Conservation (phyloP, 371 early-diverging fungal species). For the Entomophthora muscae region DNA sequence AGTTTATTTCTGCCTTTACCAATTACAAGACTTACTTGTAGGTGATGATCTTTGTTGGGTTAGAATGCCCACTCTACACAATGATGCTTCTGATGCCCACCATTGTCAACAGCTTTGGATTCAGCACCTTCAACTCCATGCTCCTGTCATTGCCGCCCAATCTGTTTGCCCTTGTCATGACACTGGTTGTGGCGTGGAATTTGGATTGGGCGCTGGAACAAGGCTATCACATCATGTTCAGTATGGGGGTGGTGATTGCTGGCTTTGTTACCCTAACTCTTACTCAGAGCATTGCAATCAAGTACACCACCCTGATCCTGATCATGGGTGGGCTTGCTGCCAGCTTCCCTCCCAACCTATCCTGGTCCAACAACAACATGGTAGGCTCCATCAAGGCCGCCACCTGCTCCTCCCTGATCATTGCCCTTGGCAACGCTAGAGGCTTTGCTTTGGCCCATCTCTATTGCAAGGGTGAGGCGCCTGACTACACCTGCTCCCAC, state of each 20-base stretch:
- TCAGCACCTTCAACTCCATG: constrained; percentile 19
- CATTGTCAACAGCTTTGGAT: constrained; percentile 25
- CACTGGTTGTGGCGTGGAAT: constrained; percentile 31
- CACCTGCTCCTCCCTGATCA: not conserved
- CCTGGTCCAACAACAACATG: not conserved
- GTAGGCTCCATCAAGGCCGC: not conserved
- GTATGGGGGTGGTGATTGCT: constrained; percentile 30
- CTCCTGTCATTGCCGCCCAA: constrained; percentile 28
- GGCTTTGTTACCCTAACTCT: constrained; percentile 41
- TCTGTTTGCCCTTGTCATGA: constrained; percentile 28
- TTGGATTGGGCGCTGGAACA: constrained; percentile 41
- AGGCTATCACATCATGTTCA: constrained; percentile 35
- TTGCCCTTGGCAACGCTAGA: constrained; percentile 39
- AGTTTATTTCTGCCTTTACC: constrained; percentile 24
- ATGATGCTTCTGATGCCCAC: constrained; percentile 40
- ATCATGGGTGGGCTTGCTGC: not conserved
- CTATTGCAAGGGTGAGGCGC: constrained; percentile 1
- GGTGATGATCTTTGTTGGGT: constrained; percentile 26
- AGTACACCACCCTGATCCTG: not conserved
- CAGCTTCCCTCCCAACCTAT: not conserved
- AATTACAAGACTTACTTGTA: constrained; percentile 32
- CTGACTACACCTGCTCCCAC: not conserved
- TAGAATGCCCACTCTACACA: constrained; percentile 33
- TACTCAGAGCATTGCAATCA: constrained; percentile 14
- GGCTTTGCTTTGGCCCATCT: constrained; percentile 16